Conservation (phyloP, 108 stramenopile species). For the Nannochloropsis gaditana region DNA sequence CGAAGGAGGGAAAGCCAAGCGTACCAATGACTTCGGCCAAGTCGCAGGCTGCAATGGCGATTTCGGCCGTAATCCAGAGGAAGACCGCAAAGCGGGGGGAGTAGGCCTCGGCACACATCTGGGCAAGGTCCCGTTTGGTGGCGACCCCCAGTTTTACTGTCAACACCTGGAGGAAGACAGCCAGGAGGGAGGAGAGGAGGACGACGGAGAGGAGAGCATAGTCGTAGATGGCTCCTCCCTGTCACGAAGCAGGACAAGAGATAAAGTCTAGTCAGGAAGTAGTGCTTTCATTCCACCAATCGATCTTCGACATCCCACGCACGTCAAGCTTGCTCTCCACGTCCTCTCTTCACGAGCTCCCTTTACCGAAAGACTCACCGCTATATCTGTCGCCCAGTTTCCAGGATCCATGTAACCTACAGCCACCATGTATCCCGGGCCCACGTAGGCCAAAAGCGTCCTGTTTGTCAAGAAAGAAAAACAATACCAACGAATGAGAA, state of each 20-base stretch:
- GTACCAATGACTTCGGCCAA: conserved; percentile 11
- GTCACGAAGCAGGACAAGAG: neutral
- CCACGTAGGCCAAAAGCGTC: conserved; percentile 21
- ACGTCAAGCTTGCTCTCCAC: neutral
- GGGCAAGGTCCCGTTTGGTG: conserved; percentile 28
- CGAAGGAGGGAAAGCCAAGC: neutral
- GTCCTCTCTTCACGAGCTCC: neutral
- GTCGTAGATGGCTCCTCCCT: neutral
- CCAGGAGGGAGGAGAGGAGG: neutral
- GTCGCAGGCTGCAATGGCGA: conserved; percentile 24
- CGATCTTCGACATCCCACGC: neutral
- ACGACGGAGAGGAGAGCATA: neutral
- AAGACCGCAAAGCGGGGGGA: neutral
- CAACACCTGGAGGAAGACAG: neutral
- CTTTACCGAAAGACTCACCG: neutral
- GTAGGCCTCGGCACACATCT: conserved; percentile 31
- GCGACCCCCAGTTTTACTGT: conserved; percentile 29
- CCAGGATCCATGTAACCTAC: conserved; percentile 45
- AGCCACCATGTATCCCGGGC: conserved; percentile 28
- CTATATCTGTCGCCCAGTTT: conserved; percentile 36
- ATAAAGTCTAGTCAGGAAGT: neutral
- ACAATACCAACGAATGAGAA: neutral
- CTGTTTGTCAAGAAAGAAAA: neutral
- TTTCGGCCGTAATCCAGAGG: conserved; percentile 29
- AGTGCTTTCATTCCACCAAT: neutral